Percentiles rank a stretch among this genome's conserved stretches.
phyloP scores from a whole-genome alignment of 2,329 filamentous ascomycete species.

The Calonectria pseudoturangicola region DNA sequence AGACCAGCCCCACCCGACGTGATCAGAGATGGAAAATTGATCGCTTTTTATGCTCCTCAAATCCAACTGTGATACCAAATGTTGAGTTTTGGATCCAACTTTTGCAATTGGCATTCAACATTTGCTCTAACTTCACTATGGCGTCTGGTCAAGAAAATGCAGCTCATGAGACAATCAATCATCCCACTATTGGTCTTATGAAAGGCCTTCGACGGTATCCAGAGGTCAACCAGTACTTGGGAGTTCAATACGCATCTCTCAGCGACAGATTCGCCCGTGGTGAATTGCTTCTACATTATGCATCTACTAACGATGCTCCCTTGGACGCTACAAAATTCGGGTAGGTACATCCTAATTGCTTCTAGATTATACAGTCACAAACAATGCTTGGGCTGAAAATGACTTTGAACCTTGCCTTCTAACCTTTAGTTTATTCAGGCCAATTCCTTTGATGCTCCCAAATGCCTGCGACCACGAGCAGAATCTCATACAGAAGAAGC shows the following conservation, averaged over 20 bases:
- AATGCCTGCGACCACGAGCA: not conserved
- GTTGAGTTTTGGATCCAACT: too few species aligned
- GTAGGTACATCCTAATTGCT: not conserved
- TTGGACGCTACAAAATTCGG: slow-evolving; percentile 3
- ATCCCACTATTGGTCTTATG: not conserved
- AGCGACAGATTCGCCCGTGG: slow-evolving; percentile 1
- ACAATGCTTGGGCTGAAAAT: too few species aligned
- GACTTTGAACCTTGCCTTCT: not conserved
- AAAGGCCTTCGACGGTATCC: not conserved
- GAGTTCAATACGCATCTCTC: slow-evolving; percentile 1
- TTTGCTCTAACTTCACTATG: too few species aligned
- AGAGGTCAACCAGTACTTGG: not conserved
- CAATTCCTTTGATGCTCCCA: not conserved
- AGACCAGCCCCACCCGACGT: too few species aligned
- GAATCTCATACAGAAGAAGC: slow-evolving; percentile 2
- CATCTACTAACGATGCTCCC: too few species aligned
- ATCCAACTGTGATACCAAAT: too few species aligned
- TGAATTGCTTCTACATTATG: not conserved
- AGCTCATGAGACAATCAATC: not conserved
- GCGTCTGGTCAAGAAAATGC: too few species aligned
- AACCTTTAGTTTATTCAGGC: not conserved
- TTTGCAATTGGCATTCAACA: too few species aligned
- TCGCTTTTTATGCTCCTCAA: too few species aligned
- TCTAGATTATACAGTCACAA: too few species aligned
- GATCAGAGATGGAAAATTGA: too few species aligned